These are phyloP conservation scores for Durusdinium trenchii DNA, from an alignment of 73 alveolate species.

Conservation along the genomic window DNA sequence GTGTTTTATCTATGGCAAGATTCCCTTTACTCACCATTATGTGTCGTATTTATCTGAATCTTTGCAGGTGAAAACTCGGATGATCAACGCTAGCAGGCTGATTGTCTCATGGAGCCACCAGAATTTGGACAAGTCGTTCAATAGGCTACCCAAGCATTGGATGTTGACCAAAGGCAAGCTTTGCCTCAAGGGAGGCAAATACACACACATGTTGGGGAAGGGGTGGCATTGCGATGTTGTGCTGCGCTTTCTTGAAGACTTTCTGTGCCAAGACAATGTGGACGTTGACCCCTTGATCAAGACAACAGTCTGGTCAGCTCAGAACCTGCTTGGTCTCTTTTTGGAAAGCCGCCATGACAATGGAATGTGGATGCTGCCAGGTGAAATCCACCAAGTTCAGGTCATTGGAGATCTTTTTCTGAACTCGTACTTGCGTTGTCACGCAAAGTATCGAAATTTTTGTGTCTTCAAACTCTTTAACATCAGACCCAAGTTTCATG, in stretches of 20 bases:
- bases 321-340: neutral
- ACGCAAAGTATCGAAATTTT: neutral
- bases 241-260: neutral
- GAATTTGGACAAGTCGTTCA: neutral
- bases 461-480: neutral
- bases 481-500: neutral
- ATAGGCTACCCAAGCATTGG: neutral
- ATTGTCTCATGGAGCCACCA: neutral
- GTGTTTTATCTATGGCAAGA: neutral
- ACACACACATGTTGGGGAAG: neutral
- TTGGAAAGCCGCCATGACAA: too few relatives aligned
- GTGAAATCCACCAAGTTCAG: neutral
- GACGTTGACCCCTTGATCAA: neutral
- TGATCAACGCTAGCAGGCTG: neutral
- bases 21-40: too few relatives aligned
- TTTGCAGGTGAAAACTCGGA: neutral
- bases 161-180: neutral
- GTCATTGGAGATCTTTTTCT: neutral
- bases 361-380: neutral
- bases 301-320: neutral
- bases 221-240: neutral
- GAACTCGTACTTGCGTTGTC: neutral
- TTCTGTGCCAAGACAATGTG: neutral
- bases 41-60: too few relatives aligned
- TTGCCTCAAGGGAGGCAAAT: neutral